A percentile compares a stretch with the other conserved stretches of the same genome.
Conservation (phyloP, 192 early-diverging fungal species). For the Gonapodya prolifera region DNA sequence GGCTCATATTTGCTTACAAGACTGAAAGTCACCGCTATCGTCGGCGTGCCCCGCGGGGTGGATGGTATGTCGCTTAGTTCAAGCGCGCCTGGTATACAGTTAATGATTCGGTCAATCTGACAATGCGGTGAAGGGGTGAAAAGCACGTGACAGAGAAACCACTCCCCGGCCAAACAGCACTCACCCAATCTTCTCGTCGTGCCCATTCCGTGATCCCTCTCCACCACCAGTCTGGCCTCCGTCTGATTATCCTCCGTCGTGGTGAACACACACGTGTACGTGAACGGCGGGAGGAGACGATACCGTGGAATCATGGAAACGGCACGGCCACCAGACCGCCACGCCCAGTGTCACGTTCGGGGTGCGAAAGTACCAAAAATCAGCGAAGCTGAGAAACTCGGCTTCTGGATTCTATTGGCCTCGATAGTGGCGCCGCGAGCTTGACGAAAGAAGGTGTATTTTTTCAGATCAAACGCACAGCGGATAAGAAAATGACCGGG, state of each 20-base stretch:
- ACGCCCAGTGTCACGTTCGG: neutral
- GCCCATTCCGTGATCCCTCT: neutral
- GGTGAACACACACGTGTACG: neutral
- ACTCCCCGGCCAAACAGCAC: neutral
- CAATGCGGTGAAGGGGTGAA: neutral
- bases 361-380: neutral
- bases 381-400: neutral
- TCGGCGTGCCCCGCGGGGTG: neutral
- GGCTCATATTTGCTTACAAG: neutral
- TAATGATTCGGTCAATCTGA: neutral
- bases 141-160: neutral
- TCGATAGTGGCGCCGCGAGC: neutral
- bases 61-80: neutral
- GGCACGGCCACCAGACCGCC: neutral
- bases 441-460: neutral
- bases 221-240: neutral
- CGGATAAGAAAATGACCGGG: neutral
- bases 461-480: neutral
- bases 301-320: neutral
- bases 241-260: neutral
- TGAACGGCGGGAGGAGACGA: neutral
- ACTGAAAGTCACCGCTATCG: neutral
- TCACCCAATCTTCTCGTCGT: neutral
- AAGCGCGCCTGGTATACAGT: neutral
- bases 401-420: neutral